Conservation (phyloP, 108 stramenopile species). For the Mayamaea pseudoterrestris region DNA sequence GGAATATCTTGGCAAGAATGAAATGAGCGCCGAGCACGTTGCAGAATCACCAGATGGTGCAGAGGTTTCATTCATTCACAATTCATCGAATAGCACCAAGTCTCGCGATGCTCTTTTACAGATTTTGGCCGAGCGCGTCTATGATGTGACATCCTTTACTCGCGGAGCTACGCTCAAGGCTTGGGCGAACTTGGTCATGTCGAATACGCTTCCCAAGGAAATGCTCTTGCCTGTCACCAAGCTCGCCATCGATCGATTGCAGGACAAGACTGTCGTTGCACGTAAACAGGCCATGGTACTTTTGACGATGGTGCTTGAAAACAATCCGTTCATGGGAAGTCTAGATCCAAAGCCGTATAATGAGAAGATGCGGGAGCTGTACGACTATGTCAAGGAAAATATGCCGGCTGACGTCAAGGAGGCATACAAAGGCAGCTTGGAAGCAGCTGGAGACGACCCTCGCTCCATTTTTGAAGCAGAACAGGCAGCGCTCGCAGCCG, state of each 20-base stretch:
- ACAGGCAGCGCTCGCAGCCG: constrained; percentile 50
- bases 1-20: not conserved
- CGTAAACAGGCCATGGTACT: constrained; percentile 84
- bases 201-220: constrained; percentile 61
- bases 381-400: constrained; percentile 46
- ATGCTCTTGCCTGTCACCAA: constrained; percentile 59
- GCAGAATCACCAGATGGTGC: constrained; percentile 9
- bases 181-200: constrained; percentile 51
- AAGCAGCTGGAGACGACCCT: constrained; percentile 33
- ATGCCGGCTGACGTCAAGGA: constrained; percentile 48
- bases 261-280: constrained; percentile 92
- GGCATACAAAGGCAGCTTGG: no score
- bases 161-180: constrained; percentile 76
- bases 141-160: constrained; percentile 76
- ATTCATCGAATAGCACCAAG: constrained; percentile 34
- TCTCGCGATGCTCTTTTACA: constrained; percentile 66
- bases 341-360: constrained; percentile 78
- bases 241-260: constrained; percentile 78
- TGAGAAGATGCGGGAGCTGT: constrained; percentile 56
- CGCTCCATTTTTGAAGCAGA: constrained; percentile 39
- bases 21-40: constrained; percentile 11
- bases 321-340: constrained; percentile 88
- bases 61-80: no score
- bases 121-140: constrained; percentile 59
- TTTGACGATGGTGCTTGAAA: constrained; percentile 68